These are phyloP conservation scores for Scenedesmus sp. DNA, from an alignment of 163 green algal genomes.

Conservation along the genomic window DNA sequence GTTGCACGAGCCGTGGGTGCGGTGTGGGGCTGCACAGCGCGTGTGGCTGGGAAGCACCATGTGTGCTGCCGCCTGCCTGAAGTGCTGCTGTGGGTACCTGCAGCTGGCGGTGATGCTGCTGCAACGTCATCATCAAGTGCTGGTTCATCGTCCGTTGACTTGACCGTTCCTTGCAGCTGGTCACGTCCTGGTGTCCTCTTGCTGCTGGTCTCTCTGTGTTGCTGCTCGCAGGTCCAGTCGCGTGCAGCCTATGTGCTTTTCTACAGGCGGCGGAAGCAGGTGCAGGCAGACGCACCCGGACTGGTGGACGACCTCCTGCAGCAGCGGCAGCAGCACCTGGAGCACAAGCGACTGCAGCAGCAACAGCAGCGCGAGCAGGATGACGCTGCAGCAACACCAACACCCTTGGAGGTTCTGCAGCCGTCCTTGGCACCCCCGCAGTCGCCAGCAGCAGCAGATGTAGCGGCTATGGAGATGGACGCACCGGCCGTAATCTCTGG, in stretches of 20 bases:
- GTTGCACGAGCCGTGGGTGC: too few relatives aligned
- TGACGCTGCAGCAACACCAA: background rate
- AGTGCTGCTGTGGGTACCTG: too few relatives aligned
- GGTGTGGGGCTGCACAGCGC: too few relatives aligned
- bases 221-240: slow-evolving; percentile 67
- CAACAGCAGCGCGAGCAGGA: slow-evolving; percentile 3
- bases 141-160: too few relatives aligned
- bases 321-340: slow-evolving; percentile 8
- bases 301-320: slow-evolving; percentile 27
- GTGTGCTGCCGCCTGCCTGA: too few relatives aligned
- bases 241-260: slow-evolving; percentile 96
- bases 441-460: slow-evolving; percentile 10
- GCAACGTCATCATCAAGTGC: too few relatives aligned
- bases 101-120: background rate
- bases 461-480: slow-evolving; percentile 23
- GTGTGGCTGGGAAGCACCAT: too few relatives aligned
- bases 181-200: background rate
- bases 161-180: background rate
- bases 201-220: background rate
- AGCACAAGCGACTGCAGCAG: slow-evolving; percentile 8
- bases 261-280: slow-evolving; percentile 74
- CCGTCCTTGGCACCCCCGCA: background rate
- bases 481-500: background rate
- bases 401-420: background rate
- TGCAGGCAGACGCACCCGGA: slow-evolving; percentile 19